Percentiles rank a stretch among this genome's conserved stretches.
Evolutionary conservation across 2,329 filamentous ascomycete species (phyloP).

Genomic region (Ophiocordyceps australis): DNA sequence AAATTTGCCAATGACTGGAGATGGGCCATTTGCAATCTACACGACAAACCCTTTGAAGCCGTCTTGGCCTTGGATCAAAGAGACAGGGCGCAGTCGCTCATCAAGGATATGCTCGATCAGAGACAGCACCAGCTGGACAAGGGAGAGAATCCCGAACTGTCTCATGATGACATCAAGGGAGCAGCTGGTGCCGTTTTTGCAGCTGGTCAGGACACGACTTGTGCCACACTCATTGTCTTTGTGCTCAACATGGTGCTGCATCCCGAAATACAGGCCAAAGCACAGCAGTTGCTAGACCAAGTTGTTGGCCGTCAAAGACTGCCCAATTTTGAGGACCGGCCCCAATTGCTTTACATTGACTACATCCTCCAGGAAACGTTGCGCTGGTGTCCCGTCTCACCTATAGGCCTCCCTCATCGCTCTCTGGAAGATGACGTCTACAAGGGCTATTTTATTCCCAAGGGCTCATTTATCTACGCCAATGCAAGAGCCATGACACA

Average conservation of each 20-base stretch:
- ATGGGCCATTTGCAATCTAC: slow-evolving; percentile 18
- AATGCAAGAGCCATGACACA: slow-evolving; percentile 26
- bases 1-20: slow-evolving; percentile 11
- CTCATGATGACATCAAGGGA: slow-evolving; percentile 26
- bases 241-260: slow-evolving; percentile 24
- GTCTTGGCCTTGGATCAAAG: slow-evolving; percentile 11
- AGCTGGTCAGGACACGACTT: slow-evolving; percentile 26
- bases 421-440: slow-evolving; percentile 36
- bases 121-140: slow-evolving; percentile 7
- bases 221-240: slow-evolving; percentile 21
- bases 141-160: slow-evolving; percentile 13
- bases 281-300: slow-evolving; percentile 23
- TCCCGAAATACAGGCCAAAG: slow-evolving; percentile 25
- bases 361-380: slow-evolving; percentile 26
- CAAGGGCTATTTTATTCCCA: slow-evolving; percentile 35
- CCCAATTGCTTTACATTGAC: slow-evolving; percentile 22
- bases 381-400: slow-evolving; percentile 24
- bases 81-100: slow-evolving; percentile 12
- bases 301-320: slow-evolving; percentile 25
- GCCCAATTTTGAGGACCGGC: slow-evolving; percentile 25
- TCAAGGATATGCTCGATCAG: slow-evolving; percentile 9
- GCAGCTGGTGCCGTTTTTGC: slow-evolving; percentile 27
- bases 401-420: slow-evolving; percentile 34
- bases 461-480: slow-evolving; percentile 25
- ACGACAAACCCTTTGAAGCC: slow-evolving; percentile 22